Evolutionary conservation across 805 yeast species (phyloP).

Genomic region (Cyberlindnera subsufficiens): DNA sequence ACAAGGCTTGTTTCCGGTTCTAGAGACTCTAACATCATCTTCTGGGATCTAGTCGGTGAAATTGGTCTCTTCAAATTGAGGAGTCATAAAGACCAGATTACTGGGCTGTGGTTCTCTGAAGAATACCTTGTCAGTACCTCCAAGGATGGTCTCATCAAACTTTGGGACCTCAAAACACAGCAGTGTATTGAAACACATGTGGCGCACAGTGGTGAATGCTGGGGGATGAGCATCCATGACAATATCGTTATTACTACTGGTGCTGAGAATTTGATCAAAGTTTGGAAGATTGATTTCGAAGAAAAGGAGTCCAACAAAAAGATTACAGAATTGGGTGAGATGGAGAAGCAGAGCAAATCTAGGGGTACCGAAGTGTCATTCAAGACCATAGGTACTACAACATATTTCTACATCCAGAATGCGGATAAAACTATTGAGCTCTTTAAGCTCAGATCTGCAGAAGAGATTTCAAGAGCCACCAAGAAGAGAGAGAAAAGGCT

Average conservation of each 20-base stretch:
- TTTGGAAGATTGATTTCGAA: conserved; percentile 68
- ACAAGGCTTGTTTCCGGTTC: conserved; percentile 86
- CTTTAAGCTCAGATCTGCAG: conserved; percentile 67
- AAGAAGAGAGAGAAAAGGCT: conserved; percentile 74
- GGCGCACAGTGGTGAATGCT: conserved; percentile 91
- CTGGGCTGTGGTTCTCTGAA: conserved; percentile 53
- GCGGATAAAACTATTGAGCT: conserved; percentile 76
- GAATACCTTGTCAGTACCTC: conserved; percentile 73
- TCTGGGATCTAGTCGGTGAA: conserved; percentile 96
- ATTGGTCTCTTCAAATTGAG: conserved; percentile 79
- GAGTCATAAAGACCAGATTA: conserved; percentile 86
- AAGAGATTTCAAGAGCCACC: conserved; percentile 74
- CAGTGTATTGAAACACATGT: conserved; percentile 93
- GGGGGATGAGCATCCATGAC: conserved; percentile 59
- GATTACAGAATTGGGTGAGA: conserved; percentile 53
- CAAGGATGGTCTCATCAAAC: conserved; percentile 85
- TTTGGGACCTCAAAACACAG: conserved; percentile 89
- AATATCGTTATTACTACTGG: conserved; percentile 62
- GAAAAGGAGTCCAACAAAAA: conserved; percentile 38
- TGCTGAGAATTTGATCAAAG: conserved; percentile 71
- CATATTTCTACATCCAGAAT: conserved; percentile 64
- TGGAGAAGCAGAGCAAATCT: conserved; percentile 72
- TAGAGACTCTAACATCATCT: conserved; percentile 72
- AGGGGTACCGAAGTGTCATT: conserved; percentile 61
- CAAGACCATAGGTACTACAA: conserved; percentile 29